phyloP scores from a whole-genome alignment of 1,139 yeast genomes.

The Pichia sp. region DNA sequence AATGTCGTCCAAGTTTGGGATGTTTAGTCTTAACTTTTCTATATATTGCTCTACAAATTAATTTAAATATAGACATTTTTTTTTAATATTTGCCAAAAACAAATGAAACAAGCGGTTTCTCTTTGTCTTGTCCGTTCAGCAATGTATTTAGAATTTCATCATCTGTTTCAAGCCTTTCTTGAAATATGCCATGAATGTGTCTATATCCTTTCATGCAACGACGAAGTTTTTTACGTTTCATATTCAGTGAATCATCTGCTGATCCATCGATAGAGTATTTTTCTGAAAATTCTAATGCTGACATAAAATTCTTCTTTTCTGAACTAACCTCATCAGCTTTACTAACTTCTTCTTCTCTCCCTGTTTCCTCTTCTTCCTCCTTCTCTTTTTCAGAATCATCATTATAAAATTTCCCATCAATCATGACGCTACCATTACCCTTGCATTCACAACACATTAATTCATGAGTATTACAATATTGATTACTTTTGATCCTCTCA shows the following conservation, averaged over 20 bases:
- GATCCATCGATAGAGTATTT: constrained; percentile 16
- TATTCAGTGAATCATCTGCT: constrained; percentile 19
- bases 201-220: constrained; percentile 55
- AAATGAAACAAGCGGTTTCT: constrained; percentile 22
- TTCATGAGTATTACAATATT: constrained; percentile 71
- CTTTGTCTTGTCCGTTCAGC: constrained; percentile 18
- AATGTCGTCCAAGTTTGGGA: constrained; percentile 70
- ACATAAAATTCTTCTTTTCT: constrained; percentile 20
- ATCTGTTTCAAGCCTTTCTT: constrained; percentile 12
- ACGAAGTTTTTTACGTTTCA: constrained; percentile 23
- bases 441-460: constrained; percentile 66
- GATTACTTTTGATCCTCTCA: constrained; percentile 7
- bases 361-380: constrained; percentile 1
- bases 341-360: constrained; percentile 15
- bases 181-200: constrained; percentile 40
- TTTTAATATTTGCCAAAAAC: constrained; percentile 22
- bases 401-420: constrained; percentile 1
- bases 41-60: background rate
- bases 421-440: constrained; percentile 38
- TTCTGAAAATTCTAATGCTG: constrained; percentile 38
- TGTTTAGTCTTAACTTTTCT: background rate
- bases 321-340: constrained; percentile 18
- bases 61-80: background rate
- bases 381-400: background rate
- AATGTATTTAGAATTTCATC: constrained; percentile 26